Base-by-base conservation (phyloP, 768 basidiomycete species). In the Podaxis rugospora region DNA sequence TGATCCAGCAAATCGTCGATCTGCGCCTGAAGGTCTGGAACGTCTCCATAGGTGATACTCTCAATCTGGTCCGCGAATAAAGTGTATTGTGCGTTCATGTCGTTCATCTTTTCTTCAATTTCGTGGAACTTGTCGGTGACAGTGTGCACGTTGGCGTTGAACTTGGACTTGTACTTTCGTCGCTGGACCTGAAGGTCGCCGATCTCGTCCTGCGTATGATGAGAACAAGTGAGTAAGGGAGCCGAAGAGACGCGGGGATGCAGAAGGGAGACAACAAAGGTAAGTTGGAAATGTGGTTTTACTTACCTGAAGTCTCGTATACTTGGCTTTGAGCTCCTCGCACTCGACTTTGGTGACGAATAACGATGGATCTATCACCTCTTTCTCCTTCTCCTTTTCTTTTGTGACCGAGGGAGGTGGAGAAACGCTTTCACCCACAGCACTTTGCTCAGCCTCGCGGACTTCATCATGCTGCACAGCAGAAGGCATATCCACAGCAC, bases 141-240 rank as follows among this genome's bases (percentile, higher is more conserved):
- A 28, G 73, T 66, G 49, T 75, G 71, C 1, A 79, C 70, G 56
- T 75, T 76, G 16, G 71, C 61, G 55, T 80, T 77, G 69, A 79
- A 80, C 14, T 76, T 73, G 13, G 70, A 64, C 64, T 76, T 77
- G 66, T 77, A 77, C 56, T 77, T 76, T 57, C 73, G 74, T 10
- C 76, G 69, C 54, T 78, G 75, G 13, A 58, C 49, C 10, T 78
- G 76, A 7, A 82, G 75, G 58, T 73, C 74, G 14, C 65, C 59
- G 1, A 82, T 70, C 50, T 79, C 78, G 25, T 62, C 56, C 76
- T 78, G 59, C 13, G 28, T 59, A 16, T 51, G 51, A 16, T 51
- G 51, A 39, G 32, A 27, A 47, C n/a, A 32, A 49, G 18, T 51
- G 59, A 56, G 55, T 57, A 46, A 60, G 27, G 14, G 14, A 1